These are phyloP conservation scores for Trypanosoma caninum DNA, from an alignment of 208 protist genomes.

Conservation along the genomic window DNA sequence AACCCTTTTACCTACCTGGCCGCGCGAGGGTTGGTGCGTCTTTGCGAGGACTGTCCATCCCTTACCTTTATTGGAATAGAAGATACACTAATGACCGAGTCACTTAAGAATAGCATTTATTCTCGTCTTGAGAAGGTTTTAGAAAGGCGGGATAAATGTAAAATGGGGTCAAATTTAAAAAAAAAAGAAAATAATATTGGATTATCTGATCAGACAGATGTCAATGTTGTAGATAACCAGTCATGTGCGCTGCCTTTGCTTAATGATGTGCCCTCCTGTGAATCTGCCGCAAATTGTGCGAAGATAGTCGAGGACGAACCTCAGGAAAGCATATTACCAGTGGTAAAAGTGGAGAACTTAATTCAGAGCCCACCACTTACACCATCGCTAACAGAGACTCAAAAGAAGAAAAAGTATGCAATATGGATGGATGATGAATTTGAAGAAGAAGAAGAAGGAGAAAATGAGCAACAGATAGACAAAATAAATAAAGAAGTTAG, in stretches of 20 bases:
- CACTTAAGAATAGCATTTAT: slow-evolving; percentile 23
- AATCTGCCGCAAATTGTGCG: too few relatives aligned
- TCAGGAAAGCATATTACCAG: too few relatives aligned
- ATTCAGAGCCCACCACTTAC: neutral
- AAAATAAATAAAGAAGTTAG: slow-evolving; percentile 19
- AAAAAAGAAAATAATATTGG: neutral
- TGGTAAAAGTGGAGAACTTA: neutral
- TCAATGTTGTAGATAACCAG: too few relatives aligned
- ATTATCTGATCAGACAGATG: too few relatives aligned
- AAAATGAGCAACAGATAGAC: slow-evolving; percentile 20
- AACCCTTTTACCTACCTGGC: slow-evolving; percentile 67
- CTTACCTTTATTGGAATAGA: slow-evolving; percentile 33
- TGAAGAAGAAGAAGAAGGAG: slow-evolving; percentile 7
- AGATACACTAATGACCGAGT: slow-evolving; percentile 29
- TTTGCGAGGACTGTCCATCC: slow-evolving; percentile 38
- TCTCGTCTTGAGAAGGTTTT: slow-evolving; percentile 33
- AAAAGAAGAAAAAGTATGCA: too few relatives aligned
- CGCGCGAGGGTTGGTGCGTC: slow-evolving; percentile 46
- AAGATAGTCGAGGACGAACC: too few relatives aligned
- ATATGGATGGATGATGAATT: neutral
- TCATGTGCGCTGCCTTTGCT: too few relatives aligned
- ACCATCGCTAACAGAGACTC: too few relatives aligned
- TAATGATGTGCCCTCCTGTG: too few relatives aligned
- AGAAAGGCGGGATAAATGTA: slow-evolving; percentile 21
- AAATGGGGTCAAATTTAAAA: neutral